Conservation (phyloP, 2,329 filamentous ascomycete species). For the Metarhizium album region DNA sequence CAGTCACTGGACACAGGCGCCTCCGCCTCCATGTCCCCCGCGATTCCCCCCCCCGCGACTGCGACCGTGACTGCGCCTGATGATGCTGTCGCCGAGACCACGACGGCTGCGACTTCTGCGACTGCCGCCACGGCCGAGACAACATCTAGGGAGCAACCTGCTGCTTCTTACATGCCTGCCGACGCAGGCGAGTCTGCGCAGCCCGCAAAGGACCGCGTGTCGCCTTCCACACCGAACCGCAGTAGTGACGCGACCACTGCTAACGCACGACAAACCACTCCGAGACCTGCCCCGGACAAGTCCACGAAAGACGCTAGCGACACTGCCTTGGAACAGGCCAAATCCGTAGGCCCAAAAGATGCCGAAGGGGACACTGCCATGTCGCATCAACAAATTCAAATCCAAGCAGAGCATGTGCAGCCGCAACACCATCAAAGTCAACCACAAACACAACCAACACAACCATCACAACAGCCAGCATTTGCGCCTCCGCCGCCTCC, state of each 20-base stretch:
- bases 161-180: not conserved
- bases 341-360: slow-evolving; percentile 10
- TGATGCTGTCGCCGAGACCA: not conserved
- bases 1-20: slow-evolving; percentile 1
- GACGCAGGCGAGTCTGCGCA: not conserved
- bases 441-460: not conserved
- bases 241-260: not conserved
- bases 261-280: not conserved
- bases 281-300: not conserved
- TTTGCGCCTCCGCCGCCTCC: no score
- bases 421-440: no score
- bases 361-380: slow-evolving; percentile 1
- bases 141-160: not conserved
- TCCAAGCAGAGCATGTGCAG: slow-evolving; percentile 4
- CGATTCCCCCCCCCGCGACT: not conserved
- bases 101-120: not conserved
- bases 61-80: slow-evolving; percentile 1
- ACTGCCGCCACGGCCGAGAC: not conserved
- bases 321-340: slow-evolving; percentile 9
- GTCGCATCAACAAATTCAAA: slow-evolving; percentile 4
- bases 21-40: slow-evolving; percentile 7
- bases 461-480: not conserved
- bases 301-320: not conserved
- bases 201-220: not conserved
- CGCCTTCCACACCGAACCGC: slow-evolving; percentile 8